Conservation (phyloP, 2,329 filamentous ascomycete species). For the Teratosphaeria destructans region DNA sequence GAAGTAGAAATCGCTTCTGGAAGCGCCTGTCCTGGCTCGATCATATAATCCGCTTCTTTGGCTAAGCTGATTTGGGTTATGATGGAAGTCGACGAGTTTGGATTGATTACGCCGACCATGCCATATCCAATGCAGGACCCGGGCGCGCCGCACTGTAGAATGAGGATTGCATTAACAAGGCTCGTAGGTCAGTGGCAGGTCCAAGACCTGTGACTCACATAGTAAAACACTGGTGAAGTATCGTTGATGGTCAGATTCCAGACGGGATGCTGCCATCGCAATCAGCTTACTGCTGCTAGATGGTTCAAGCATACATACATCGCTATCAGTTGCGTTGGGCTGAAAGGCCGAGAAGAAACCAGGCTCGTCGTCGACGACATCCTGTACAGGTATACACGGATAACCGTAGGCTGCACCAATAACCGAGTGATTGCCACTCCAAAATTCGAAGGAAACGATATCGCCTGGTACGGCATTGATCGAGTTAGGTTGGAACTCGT, state of each 20-base stretch:
- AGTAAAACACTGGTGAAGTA: constrained; percentile 48
- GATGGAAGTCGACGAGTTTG: constrained; percentile 27
- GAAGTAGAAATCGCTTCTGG: constrained; percentile 27
- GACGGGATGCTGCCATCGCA: constrained; percentile 1
- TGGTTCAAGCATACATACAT: neutral
- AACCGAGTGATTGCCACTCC: constrained; percentile 34
- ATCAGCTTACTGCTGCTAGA: constrained; percentile 6
- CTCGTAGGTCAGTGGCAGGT: neutral
- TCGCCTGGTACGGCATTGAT: constrained; percentile 30
- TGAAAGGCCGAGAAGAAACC: constrained; percentile 19
- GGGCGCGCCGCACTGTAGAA: constrained; percentile 48
- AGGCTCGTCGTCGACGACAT: constrained; percentile 7
- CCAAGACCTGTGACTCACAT: neutral
- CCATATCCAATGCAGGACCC: constrained; percentile 53
- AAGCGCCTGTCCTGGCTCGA: constrained; percentile 31
- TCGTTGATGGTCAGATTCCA: constrained; percentile 43
- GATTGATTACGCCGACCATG: constrained; percentile 71
- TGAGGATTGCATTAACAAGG: constrained; percentile 24
- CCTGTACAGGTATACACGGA: constrained; percentile 30
- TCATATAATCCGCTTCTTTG: constrained; percentile 17
- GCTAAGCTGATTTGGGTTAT: constrained; percentile 21
- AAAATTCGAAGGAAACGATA: constrained; percentile 34
- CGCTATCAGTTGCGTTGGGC: constrained; percentile 3
- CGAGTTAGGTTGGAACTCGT: constrained; percentile 28
- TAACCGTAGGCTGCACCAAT: constrained; percentile 31